phyloP scores from a whole-genome alignment of 257 asterid genomes.

The Nicotiana attenuata region DNA sequence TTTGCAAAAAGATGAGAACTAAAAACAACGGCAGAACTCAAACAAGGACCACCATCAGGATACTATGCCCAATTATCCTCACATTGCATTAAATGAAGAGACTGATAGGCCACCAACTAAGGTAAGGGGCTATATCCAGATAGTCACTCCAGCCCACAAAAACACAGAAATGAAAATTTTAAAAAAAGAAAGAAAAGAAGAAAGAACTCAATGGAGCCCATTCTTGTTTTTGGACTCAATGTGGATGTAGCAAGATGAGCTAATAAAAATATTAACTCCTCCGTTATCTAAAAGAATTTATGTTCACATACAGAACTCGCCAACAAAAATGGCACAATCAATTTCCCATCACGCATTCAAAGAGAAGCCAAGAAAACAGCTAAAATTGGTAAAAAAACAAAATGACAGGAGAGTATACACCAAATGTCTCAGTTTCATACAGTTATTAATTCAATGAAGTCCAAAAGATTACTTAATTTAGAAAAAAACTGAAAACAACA shows the following conservation, averaged over 20 bases:
- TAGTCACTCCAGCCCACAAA: background rate
- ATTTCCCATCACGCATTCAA: conserved; percentile 2
- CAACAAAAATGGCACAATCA: background rate
- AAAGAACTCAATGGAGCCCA: background rate
- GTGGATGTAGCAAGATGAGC: background rate
- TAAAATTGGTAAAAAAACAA: background rate
- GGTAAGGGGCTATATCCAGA: conserved; percentile 9
- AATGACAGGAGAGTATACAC: background rate
- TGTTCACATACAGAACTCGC: background rate
- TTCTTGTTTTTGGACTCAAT: background rate
- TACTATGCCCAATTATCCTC: conserved; percentile 16
- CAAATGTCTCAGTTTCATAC: background rate
- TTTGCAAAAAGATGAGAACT: background rate
- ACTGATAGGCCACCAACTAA: conserved; percentile 17
- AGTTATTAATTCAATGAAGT: background rate
- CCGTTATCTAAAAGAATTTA: background rate
- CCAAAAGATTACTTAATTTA: conserved; percentile 3
- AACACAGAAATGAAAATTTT: background rate
- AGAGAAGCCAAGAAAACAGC: background rate
- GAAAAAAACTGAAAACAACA: background rate
- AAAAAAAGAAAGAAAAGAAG: background rate
- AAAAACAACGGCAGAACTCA: background rate
- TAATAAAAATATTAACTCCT: background rate
- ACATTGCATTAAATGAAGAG: conserved; percentile 13
- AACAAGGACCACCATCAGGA: conserved; percentile 20